These are phyloP conservation scores for Melaleuca quinquenervia DNA, from an alignment of 345 rosid species.

Conservation along the genomic window DNA sequence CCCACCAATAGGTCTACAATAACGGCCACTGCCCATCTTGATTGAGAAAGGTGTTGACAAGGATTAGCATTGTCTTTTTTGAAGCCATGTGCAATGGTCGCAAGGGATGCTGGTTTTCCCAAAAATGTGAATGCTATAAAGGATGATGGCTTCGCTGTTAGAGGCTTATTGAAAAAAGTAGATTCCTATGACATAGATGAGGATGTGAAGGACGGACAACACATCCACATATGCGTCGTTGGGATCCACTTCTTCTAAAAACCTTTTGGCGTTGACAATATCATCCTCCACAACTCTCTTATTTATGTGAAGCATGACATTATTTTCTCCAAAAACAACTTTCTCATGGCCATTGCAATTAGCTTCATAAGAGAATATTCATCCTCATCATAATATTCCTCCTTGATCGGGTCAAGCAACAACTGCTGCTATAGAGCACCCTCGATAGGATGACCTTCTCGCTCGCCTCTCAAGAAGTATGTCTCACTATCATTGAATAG, in stretches of 20 bases:
- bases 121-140: too few species aligned
- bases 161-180: too few species aligned
- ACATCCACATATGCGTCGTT: slow-evolving; percentile 36
- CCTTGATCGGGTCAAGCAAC: slow-evolving; percentile 53
- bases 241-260: slow-evolving; percentile 73
- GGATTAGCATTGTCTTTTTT: too few species aligned
- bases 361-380: slow-evolving; percentile 49
- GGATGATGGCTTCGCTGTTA: too few species aligned
- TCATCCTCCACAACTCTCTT: slow-evolving; percentile 60
- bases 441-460: slow-evolving; percentile 51
- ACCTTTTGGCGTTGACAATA: slow-evolving; percentile 63
- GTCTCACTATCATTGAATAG: slow-evolving; percentile 36
- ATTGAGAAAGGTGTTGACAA: too few species aligned
- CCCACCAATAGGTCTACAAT: too few species aligned
- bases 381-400: slow-evolving; percentile 52
- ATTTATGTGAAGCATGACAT: slow-evolving; percentile 69
- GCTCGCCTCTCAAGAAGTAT: slow-evolving; percentile 15
- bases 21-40: too few species aligned
- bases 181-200: too few species aligned
- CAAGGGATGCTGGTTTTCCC: too few species aligned
- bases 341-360: slow-evolving; percentile 60
- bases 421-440: slow-evolving; percentile 53
- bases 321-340: slow-evolving; percentile 17
- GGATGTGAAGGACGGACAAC: too few species aligned
- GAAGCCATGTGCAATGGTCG: too few species aligned